Evolutionary conservation across 2,329 filamentous ascomycete species (phyloP), one percentile per base, ranked within the genome.

Genomic region (Harringtonia lauricola): DNA sequence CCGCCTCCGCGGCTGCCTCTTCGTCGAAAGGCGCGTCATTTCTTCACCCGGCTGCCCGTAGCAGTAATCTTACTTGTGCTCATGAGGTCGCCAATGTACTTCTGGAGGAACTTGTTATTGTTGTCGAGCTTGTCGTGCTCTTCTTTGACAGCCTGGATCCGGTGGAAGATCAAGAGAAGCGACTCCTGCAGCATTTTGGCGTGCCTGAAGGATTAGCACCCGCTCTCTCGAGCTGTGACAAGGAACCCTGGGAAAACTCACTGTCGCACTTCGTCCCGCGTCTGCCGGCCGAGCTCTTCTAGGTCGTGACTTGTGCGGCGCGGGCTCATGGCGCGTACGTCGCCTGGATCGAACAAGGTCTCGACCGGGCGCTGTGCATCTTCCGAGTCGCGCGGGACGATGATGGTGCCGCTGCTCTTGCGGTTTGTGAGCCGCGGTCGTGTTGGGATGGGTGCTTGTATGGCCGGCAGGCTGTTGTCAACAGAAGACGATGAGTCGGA

Each of bases 11-110:
- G n/a, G n/a, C n/a, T n/a, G n/a, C n/a, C n/a, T n/a, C n/a, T n/a
- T n/a, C n/a, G n/a, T 54, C 52, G 34, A 64, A 56, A 26, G 24
- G 7, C 7, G 24, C 24, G 10, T 70, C 57, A 79, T 59, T 78
- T 79, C 56, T 75, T 74, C 43, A 62, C 64, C 28, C 72, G 66
- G 48, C 62, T 66, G 43, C 66, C 64, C 26, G 45, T 38, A 2
- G 79, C 71, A 1, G 79, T 83, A 53, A 84, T 83, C 58, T 83
- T 83, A 59, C 76, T 81, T n/a, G 80, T 83, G 53, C 86, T 86
- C 77, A 95, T 96, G 44, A 96, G 72, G 58, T 95, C 90, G 51
- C 90, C 90, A 56, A 96, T 96, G 61, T 96, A 96, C 62, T 95
- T 95, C 63, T 96, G 90, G 39, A 98, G 67, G 58, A 96, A 95